A percentile compares a stretch with the other conserved stretches of the same genome.
Conservation (phyloP, 148 eudicot genomes). For the Vaccinium corymbosum region DNA sequence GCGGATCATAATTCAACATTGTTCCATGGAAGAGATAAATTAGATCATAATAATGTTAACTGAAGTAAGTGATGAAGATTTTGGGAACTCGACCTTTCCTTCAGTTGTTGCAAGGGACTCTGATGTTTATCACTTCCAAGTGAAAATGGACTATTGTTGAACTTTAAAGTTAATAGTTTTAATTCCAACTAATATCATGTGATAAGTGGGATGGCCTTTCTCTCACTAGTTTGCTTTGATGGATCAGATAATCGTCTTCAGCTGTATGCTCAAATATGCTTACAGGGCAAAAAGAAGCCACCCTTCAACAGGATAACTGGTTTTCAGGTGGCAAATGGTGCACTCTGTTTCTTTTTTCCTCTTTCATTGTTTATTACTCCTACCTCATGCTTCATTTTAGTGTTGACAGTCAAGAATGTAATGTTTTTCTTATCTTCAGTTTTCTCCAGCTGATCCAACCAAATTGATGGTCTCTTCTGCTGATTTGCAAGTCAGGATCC, state of each 20-base stretch:
- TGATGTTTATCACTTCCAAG: background rate
- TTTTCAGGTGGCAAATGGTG: slow-evolving; percentile 53
- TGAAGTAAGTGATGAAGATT: background rate
- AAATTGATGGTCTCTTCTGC: slow-evolving; percentile 79
- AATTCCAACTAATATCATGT: background rate
- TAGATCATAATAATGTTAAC: background rate
- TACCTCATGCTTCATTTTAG: background rate
- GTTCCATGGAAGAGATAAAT: background rate
- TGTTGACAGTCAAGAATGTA: background rate
- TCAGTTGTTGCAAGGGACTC: background rate
- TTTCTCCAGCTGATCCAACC: slow-evolving; percentile 58
- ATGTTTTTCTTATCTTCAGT: slow-evolving; percentile 36
- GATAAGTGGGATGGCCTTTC: background rate
- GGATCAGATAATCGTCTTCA: slow-evolving; percentile 51
- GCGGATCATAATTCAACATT: background rate
- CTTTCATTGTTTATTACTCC: background rate
- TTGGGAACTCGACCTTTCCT: background rate
- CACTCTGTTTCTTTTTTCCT: background rate
- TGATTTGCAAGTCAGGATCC: slow-evolving; percentile 68
- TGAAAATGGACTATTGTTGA: background rate
- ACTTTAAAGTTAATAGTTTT: background rate
- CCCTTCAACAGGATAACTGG: slow-evolving; percentile 64
- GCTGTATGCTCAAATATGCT: slow-evolving; percentile 50
- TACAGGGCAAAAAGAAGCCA: slow-evolving; percentile 59
- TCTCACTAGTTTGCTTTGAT: slow-evolving; percentile 6